Evolutionary conservation across 1,139 yeast species (phyloP).

Genomic region (Nadsonia starkeyi-henricii): DNA sequence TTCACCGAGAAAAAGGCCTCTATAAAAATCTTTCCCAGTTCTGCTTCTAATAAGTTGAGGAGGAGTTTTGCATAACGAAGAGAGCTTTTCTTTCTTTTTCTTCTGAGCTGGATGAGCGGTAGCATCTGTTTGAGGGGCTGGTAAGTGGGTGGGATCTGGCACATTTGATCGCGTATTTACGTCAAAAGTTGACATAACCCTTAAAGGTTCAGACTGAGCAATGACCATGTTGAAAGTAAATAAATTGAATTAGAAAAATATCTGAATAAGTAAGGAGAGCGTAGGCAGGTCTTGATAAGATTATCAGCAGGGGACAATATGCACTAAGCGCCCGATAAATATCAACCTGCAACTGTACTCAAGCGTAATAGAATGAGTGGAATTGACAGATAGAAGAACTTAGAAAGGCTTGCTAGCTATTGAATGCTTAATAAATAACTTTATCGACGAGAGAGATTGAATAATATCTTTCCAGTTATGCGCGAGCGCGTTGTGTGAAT

Average conservation of each 20-base stretch:
- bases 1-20: slow-evolving; percentile 87
- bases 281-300: no score
- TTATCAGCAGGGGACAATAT: no score
- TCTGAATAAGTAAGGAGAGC: no score
- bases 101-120: background rate
- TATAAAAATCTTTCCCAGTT: slow-evolving; percentile 75
- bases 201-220: background rate
- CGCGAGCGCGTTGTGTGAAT: no score
- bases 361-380: no score
- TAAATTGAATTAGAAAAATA: background rate
- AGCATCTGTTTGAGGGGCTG: background rate
- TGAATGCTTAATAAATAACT: no score
- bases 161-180: background rate
- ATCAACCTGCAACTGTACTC: no score
- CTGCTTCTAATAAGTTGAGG: slow-evolving; percentile 84
- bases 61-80: slow-evolving; percentile 85
- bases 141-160: background rate
- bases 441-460: no score
- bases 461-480: no score
- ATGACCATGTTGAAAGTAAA: background rate
- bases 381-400: no score
- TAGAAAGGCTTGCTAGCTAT: no score
- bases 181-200: background rate
- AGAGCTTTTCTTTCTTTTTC: slow-evolving; percentile 62
- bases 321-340: no score